Evolutionary conservation across 2,329 filamentous ascomycete genomes (phyloP).

Genomic region (Monosporascus sp.): DNA sequence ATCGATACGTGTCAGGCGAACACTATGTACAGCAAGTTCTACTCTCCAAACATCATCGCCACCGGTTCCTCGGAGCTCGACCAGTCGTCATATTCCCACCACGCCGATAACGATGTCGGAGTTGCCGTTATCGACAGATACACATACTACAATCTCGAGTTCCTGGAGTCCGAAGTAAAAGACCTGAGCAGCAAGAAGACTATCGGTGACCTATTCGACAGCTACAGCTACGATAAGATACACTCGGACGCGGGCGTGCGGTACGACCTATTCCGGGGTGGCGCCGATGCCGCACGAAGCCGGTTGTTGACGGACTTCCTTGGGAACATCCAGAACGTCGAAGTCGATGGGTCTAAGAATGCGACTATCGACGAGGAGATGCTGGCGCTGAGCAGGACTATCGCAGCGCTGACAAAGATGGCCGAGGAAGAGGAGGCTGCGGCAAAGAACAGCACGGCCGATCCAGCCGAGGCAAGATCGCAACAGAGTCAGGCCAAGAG

Average conservation of each 20-base stretch:
- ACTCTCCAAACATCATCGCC: constrained; percentile 95
- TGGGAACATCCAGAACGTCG: constrained; percentile 95
- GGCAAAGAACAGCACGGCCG: constrained; percentile 19
- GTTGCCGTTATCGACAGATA: constrained; percentile 98
- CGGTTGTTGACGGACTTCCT: constrained; percentile 95
- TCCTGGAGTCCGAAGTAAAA: constrained; percentile 83
- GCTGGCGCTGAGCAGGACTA: constrained; percentile 65
- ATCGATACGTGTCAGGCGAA: constrained; percentile 99
- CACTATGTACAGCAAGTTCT: constrained; percentile 98
- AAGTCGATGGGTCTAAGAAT: constrained; percentile 65
- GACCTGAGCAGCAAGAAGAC: constrained; percentile 85
- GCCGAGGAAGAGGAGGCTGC: constrained; percentile 40
- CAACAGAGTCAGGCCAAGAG: constrained; percentile 12
- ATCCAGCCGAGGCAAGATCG: constrained; percentile 13
- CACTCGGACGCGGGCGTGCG: constrained; percentile 87
- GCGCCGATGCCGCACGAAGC: constrained; percentile 69
- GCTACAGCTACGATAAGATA: constrained; percentile 91
- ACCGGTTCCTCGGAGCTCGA: constrained; percentile 96
- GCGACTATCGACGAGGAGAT: constrained; percentile 66
- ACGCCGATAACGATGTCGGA: constrained; percentile 95
- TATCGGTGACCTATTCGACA: constrained; percentile 90
- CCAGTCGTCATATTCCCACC: constrained; percentile 94
- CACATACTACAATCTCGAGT: constrained; percentile 98
- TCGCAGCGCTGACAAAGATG: constrained; percentile 47
- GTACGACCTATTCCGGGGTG: constrained; percentile 91